Evolutionary conservation across 768 basidiomycete genomes (phyloP), one percentile per base, ranked within the genome.

Genomic region (Phaeotremella skinneri): DNA sequence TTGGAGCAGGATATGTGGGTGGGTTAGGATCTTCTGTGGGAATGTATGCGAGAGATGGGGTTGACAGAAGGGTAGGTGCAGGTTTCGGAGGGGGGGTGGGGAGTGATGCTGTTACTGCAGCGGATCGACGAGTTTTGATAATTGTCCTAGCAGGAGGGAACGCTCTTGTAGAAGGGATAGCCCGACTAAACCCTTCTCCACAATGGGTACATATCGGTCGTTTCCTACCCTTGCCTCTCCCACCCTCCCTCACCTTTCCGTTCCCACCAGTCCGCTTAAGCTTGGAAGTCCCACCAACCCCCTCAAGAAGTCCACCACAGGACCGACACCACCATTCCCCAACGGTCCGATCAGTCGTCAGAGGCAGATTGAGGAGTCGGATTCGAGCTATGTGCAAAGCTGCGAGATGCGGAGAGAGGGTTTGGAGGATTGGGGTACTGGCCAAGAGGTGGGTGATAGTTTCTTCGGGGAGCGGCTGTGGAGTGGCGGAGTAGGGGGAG

Each of bases 311-410:
- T 9, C 62, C 66, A 2, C 71, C 71, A 54, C 71, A 73, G 3
- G 37, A 29, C 39, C 58, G 29, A 61, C 71, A 73, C 68, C 68
- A 68, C 45, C 1, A 17, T 26, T 20, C 14, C 20, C 49, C 56
- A 11, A 37, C 17, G 6, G 11, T 41, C 2, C 20, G n/a, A 26
- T 48, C 27, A 30, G 23, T 2, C 17, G 47, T 49, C n/a, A 45
- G 20, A 14, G 66, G 61, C 9, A 69, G 31, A 2, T 34, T 34
- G 7, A 66, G 48, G 4, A 58, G 29, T 32, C 65, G 50, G 21
- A 69, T 20, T 27, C 72, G 55, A 14, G 72, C 72, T 5, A 70
- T 52, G 34, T 73, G 69, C 1, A 73, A 55, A 0, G 72, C 67
- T 32, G 69, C 62, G 17, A 70, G 63, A 16, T 62, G 27, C 0